Evolutionary conservation across 148 eudicot species (phyloP).

Genomic region (Simmondsia chinensis): DNA sequence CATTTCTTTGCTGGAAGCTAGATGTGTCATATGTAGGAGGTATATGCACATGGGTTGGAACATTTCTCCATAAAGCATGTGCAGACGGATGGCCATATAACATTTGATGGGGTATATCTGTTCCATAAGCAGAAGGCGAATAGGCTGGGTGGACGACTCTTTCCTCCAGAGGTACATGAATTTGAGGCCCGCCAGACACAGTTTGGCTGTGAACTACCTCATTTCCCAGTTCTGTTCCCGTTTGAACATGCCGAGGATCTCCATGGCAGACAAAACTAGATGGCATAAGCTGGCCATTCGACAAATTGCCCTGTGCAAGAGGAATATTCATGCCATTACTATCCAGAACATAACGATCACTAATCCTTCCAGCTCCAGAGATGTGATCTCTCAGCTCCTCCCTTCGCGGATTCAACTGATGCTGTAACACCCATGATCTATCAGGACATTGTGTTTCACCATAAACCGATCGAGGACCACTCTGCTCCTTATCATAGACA

Average conservation of each 20-base stretch:
- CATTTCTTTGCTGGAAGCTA: slow-evolving; percentile 40
- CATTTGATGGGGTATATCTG: slow-evolving; percentile 41
- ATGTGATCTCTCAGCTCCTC: slow-evolving; percentile 48
- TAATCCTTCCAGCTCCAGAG: slow-evolving; percentile 54
- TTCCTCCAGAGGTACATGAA: slow-evolving; percentile 47
- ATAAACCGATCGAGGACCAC: slow-evolving; percentile 32
- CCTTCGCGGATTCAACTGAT: slow-evolving; percentile 27
- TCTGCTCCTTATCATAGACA: slow-evolving; percentile 35
- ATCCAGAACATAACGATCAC: slow-evolving; percentile 45
- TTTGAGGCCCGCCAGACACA: slow-evolving; percentile 40
- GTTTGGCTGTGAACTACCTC: slow-evolving; percentile 51
- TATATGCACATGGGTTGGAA: slow-evolving; percentile 36
- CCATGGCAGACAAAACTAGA: slow-evolving; percentile 38
- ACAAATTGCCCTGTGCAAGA: slow-evolving; percentile 20
- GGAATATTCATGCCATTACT: slow-evolving; percentile 32
- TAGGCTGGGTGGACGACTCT: slow-evolving; percentile 37
- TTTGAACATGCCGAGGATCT: slow-evolving; percentile 37
- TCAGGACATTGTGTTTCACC: slow-evolving; percentile 40
- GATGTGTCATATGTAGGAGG: slow-evolving; percentile 40
- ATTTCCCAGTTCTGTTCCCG: slow-evolving; percentile 48
- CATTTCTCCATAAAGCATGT: slow-evolving; percentile 48
- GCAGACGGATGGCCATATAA: slow-evolving; percentile 43
- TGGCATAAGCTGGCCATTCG: slow-evolving; percentile 33
- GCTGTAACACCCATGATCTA: slow-evolving; percentile 44
- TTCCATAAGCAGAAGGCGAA: slow-evolving; percentile 49